A percentile compares a stretch with the other conserved stretches of the same genome.
phyloP scores from a whole-genome alignment of 768 basidiomycete genomes.

The Daedalea quercina region DNA sequence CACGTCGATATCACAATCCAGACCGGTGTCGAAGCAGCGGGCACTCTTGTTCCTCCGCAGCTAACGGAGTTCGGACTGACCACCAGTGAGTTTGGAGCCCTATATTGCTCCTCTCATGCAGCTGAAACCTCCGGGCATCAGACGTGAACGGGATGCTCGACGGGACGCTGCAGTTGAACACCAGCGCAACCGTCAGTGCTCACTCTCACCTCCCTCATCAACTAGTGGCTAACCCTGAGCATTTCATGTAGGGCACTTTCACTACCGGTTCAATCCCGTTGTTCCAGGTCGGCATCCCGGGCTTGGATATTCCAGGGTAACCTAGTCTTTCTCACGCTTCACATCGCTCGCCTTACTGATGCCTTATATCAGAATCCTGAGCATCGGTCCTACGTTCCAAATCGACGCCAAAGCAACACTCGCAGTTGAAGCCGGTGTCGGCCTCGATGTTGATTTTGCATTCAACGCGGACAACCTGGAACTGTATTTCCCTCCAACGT shows the following conservation, averaged over 20 bases:
- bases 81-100: neutral
- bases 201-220: neutral
- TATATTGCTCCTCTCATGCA: constrained; percentile 1
- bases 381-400: constrained; percentile 41
- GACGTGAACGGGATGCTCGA: constrained; percentile 34
- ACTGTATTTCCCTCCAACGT: constrained; percentile 36
- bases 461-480: constrained; percentile 36
- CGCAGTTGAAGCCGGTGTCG: constrained; percentile 29
- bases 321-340: neutral
- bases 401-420: constrained; percentile 28
- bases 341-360: no score
- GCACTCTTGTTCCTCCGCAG: constrained; percentile 35
- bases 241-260: constrained; percentile 27
- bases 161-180: constrained; percentile 31
- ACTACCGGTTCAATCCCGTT: constrained; percentile 37
- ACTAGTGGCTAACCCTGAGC: neutral
- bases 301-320: constrained; percentile 44
- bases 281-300: constrained; percentile 37
- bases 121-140: neutral
- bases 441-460: constrained; percentile 35
- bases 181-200: constrained; percentile 29
- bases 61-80: constrained; percentile 9
- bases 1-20: constrained; percentile 27
- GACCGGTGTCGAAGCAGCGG: constrained; percentile 35
- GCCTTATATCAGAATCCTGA: constrained; percentile 41